phyloP scores from a whole-genome alignment of 371 early-diverging fungal genomes.

The Umbelopsis sp. region DNA sequence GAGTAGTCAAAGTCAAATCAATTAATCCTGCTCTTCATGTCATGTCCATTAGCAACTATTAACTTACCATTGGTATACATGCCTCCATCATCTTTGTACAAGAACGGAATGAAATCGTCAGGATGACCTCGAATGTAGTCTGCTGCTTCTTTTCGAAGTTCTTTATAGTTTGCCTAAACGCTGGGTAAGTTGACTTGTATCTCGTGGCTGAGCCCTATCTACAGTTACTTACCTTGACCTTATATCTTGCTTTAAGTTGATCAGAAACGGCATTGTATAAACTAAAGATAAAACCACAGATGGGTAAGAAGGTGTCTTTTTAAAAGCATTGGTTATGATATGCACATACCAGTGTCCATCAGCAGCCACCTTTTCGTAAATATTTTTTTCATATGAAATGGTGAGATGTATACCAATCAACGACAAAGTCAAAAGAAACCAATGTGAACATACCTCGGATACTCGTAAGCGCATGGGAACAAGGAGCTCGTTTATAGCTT shows the following conservation, averaged over 20 bases:
- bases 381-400: neutral
- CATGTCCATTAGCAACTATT: too few relatives aligned
- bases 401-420: neutral
- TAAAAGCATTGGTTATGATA: neutral
- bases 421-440: too few relatives aligned
- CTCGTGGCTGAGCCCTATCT: conserved; percentile 1
- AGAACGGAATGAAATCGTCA: conserved; percentile 90
- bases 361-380: conserved; percentile 57
- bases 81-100: conserved; percentile 80
- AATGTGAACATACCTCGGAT: conserved; percentile 41
- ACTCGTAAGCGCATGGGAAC: conserved; percentile 46
- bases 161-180: conserved; percentile 47
- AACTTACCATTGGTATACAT: conserved; percentile 58
- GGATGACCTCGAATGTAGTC: conserved; percentile 75
- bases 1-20: too few relatives aligned
- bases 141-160: conserved; percentile 75
- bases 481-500: conserved; percentile 65
- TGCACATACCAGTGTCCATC: conserved; percentile 83
- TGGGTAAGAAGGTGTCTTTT: neutral
- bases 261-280: conserved; percentile 88
- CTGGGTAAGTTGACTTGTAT: neutral
- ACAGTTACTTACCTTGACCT: conserved; percentile 35
- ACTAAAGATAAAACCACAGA: conserved; percentile 32
- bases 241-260: conserved; percentile 67
- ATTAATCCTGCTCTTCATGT: too few relatives aligned